Evolutionary conservation across 495 filamentous ascomycete species (phyloP).

Genomic region (Lasiosphaeris hirsuta): DNA sequence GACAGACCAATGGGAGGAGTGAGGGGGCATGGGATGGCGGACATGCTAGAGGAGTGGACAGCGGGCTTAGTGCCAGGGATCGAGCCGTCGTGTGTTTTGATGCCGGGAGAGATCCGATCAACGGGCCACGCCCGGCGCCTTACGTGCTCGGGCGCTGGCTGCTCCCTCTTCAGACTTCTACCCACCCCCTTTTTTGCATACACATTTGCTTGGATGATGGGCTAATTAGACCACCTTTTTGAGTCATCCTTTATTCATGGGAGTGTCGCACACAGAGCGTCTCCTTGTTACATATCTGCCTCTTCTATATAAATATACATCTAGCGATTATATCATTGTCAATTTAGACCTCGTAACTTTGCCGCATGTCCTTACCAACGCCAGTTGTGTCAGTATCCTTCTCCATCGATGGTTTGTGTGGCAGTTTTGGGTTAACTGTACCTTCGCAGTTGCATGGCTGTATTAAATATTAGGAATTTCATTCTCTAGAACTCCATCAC

Average conservation of each 20-base stretch:
- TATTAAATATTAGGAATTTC: too few relatives aligned
- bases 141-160: too few relatives aligned
- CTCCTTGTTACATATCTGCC: conserved; percentile 20
- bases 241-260: conserved; percentile 6
- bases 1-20: background rate
- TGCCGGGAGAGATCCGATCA: too few relatives aligned
- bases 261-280: background rate
- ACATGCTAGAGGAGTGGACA: background rate
- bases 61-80: too few relatives aligned
- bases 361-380: background rate
- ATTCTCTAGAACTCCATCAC: too few relatives aligned
- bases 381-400: background rate
- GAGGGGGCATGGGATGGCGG: background rate
- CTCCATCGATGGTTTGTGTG: too few relatives aligned
- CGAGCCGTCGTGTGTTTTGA: too few relatives aligned
- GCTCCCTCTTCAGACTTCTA: too few relatives aligned
- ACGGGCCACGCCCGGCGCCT: too few relatives aligned
- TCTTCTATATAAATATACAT: conserved; percentile 11
- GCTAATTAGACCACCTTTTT: conserved; percentile 13
- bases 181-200: background rate
- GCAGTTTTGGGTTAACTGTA: too few relatives aligned
- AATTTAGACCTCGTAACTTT: conserved; percentile 4
- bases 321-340: conserved; percentile 13
- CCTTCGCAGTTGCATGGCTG: too few relatives aligned
- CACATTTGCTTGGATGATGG: conserved; percentile 10